Percentiles rank a stretch among this genome's conserved stretches.
Conservation (phyloP, 1,139 yeast species). For the Geotrichum klebahnii region DNA sequence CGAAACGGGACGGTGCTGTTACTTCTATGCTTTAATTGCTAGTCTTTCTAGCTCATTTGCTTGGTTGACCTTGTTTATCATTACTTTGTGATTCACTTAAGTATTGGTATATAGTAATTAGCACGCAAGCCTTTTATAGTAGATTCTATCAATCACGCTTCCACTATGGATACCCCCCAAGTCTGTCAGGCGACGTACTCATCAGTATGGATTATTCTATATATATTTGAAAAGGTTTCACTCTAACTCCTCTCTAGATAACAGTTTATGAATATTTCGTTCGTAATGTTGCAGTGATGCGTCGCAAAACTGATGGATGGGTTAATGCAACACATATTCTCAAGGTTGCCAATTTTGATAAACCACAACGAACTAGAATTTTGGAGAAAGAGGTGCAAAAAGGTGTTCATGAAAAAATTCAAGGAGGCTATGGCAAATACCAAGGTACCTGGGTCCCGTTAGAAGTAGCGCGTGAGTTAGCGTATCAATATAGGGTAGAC, state of each 20-base stretch:
- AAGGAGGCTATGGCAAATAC: conserved; percentile 95
- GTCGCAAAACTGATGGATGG: conserved; percentile 87
- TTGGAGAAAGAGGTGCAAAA: conserved; percentile 87
- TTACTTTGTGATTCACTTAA: too few species aligned
- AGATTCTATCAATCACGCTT: too few species aligned
- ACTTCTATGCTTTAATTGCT: too few species aligned
- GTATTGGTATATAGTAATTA: too few species aligned
- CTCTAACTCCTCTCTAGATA: conserved; percentile 41
- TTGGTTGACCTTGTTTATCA: too few species aligned
- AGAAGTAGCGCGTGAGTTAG: conserved; percentile 50
- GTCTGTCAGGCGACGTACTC: conserved; percentile 23
- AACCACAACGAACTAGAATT: conserved; percentile 87
- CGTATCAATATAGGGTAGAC: conserved; percentile 67
- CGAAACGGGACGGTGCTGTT: too few species aligned
- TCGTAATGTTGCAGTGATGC: conserved; percentile 85
- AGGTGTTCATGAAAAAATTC: conserved; percentile 85
- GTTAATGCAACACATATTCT: conserved; percentile 97
- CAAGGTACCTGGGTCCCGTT: conserved; percentile 98
- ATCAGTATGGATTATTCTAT: conserved; percentile 10
- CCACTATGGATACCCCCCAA: conserved; percentile 13
- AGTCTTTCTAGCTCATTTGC: too few species aligned
- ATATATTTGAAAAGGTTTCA: background rate
- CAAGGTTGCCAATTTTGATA: conserved; percentile 91
- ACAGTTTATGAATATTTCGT: conserved; percentile 84
- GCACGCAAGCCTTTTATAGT: background rate